Evolutionary conservation across 2,329 filamentous ascomycete genomes (phyloP).

Genomic region (Leptoxyphium fumago): DNA sequence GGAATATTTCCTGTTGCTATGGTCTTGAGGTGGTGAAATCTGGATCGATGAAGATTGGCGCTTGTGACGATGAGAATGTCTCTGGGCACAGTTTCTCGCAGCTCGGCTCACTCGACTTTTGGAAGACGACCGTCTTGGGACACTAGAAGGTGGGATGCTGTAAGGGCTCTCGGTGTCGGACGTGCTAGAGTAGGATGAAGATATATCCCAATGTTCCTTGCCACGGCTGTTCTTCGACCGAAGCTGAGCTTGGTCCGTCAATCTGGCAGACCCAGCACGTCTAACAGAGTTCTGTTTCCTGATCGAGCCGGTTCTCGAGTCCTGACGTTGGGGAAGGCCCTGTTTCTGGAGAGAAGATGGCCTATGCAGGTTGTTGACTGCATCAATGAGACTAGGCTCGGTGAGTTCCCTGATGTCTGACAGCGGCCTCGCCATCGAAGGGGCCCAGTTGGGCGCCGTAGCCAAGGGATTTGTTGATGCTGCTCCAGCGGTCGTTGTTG

Average conservation of each 20-base stretch:
- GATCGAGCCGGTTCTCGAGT: slow-evolving; percentile 17
- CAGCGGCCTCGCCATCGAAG: slow-evolving; percentile 22
- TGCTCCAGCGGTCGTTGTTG: no score
- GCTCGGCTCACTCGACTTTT: slow-evolving; percentile 8
- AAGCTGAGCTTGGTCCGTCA: slow-evolving; percentile 8
- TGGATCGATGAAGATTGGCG: slow-evolving; percentile 8
- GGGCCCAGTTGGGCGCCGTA: neutral
- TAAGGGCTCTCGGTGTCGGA: slow-evolving; percentile 29
- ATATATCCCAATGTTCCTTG: slow-evolving; percentile 7
- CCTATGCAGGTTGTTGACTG: neutral
- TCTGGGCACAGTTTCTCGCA: neutral
- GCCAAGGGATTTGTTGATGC: neutral
- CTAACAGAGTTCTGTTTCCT: slow-evolving; percentile 11
- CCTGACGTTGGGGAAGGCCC: slow-evolving; percentile 4
- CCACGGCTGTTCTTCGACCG: slow-evolving; percentile 1
- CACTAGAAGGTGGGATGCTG: slow-evolving; percentile 29
- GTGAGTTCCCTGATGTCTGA: slow-evolving; percentile 37
- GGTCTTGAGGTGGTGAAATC: slow-evolving; percentile 12
- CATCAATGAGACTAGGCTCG: slow-evolving; percentile 31
- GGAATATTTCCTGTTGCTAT: slow-evolving; percentile 7
- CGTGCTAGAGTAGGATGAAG: slow-evolving; percentile 19
- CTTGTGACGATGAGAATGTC: neutral
- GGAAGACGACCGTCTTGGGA: slow-evolving; percentile 33
- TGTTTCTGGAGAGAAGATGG: neutral
- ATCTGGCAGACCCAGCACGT: slow-evolving; percentile 11